Evolutionary conservation across 352 stramenopile genomes (phyloP), one percentile per base, ranked within the genome.

Genomic region (Phytophthora litchii): DNA sequence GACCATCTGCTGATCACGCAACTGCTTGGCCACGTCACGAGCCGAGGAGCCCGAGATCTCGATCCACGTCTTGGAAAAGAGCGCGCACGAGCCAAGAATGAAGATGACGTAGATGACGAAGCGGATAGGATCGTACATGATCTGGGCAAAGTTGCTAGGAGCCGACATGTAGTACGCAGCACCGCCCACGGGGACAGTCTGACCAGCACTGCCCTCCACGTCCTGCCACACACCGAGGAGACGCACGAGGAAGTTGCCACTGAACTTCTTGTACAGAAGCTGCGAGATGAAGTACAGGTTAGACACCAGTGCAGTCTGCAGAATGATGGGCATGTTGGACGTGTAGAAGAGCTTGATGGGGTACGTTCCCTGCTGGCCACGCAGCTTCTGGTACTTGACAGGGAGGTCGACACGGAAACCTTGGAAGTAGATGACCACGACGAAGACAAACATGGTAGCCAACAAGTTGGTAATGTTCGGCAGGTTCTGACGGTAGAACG

Each of bases 331-430:
- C 96, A 99, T 99, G 93, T 99, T 99, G 60, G 95, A 99, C 45
- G 97, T 99, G 93, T 99, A 99, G 76, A 99, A 99, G 4, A 99
- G 86, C 89, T 99, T 99, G 92, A 99, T 99, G 60, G 97, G 97
- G 89, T 99, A 99, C 61, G 94, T 99, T 70, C 96, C 97, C 83
- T 99, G 93, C 78, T 99, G 97, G 64, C 97, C 97, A 61, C 97
- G 94, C 76, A 98, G 98, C 78, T 98, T 98, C 74, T 99, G 95
- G 88, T 99, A 99, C 92, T 99, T 99, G 76, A 99, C 83, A 10
- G 84, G 85, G 46, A 93, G 76, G 61, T 94, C 84, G 23, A 94
- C 80, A 29, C 83, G 83, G 92, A 98, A 99, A 74, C 97, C 97
- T 85, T 99, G 97, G 87, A 99, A 99, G 91, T 99, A 99, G 71